These are phyloP conservation scores for Colletotrichum sp. DNA, from an alignment of 2,329 filamentous ascomycete genomes.

Conservation along the genomic window DNA sequence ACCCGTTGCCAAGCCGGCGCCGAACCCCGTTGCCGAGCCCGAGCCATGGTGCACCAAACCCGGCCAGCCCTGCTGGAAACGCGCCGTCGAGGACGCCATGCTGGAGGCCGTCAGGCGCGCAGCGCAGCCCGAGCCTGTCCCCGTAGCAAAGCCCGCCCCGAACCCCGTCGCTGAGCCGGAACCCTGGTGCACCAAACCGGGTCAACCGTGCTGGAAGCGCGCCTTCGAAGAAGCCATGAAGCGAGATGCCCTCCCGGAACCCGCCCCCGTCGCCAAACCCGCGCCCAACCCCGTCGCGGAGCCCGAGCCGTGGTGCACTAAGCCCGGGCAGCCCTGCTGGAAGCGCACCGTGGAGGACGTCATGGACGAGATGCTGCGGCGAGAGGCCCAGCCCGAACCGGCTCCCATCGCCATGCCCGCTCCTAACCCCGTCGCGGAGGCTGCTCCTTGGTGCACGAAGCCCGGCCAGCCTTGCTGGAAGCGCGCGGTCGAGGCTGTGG, in stretches of 20 bases:
- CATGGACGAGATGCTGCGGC: not conserved
- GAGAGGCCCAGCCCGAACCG: conserved; percentile 22
- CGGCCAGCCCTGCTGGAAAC: conserved; percentile 11
- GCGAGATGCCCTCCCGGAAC: not conserved
- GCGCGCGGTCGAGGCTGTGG: conserved; percentile 19
- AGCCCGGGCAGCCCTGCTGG: conserved; percentile 19
- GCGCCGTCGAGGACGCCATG: conserved; percentile 22
- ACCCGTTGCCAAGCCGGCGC: not conserved
- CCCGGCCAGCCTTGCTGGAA: conserved; percentile 19
- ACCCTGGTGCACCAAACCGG: conserved; percentile 28
- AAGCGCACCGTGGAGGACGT: conserved; percentile 22
- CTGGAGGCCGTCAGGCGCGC: not conserved
- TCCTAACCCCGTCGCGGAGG: not conserved
- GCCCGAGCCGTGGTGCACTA: conserved; percentile 29
- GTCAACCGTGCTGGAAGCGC: conserved; percentile 7
- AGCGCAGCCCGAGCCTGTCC: conserved; percentile 23
- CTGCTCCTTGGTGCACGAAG: conserved; percentile 26
- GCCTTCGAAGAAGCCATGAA: not conserved
- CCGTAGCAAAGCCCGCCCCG: not conserved
- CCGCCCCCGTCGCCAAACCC: not conserved
- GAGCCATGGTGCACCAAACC: conserved; percentile 30
- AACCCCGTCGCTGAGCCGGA: not conserved
- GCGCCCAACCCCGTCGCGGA: not conserved
- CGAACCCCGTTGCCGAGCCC: conserved; percentile 7
- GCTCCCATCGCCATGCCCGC: not conserved